phyloP scores from a whole-genome alignment of 306 rosid genomes.

The Pyrus communis region DNA sequence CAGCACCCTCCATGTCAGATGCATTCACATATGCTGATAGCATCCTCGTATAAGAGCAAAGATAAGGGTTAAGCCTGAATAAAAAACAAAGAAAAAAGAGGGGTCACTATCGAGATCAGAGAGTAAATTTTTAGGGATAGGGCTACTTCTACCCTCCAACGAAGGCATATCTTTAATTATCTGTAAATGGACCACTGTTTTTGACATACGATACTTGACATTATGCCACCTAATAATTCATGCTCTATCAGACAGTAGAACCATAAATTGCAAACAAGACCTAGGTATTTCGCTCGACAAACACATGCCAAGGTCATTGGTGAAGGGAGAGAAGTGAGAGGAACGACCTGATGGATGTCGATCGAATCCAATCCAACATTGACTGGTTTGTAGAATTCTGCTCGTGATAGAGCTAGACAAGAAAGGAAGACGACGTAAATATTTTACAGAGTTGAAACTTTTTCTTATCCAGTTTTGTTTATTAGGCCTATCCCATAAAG shows the following conservation, averaged over 20 bases:
- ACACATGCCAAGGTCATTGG: background rate
- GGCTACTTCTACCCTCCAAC: background rate
- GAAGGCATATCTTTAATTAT: background rate
- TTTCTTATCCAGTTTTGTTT: background rate
- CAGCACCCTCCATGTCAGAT: conserved; percentile 87
- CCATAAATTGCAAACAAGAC: background rate
- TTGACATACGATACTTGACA: background rate
- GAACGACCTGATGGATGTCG: background rate
- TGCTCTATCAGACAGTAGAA: background rate
- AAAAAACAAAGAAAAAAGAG: background rate
- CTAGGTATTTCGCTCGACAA: background rate
- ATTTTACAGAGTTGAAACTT: background rate
- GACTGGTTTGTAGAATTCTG: background rate
- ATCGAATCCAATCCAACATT: background rate
- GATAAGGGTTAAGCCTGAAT: too few relatives aligned
- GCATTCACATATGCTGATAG: conserved; percentile 31
- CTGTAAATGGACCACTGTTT: background rate
- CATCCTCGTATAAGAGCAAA: too few relatives aligned
- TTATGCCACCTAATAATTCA: background rate
- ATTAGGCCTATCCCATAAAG: background rate
- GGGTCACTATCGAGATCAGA: background rate
- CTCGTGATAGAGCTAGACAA: background rate
- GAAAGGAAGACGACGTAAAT: background rate
- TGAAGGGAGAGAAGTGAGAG: background rate
- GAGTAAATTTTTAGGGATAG: background rate